phyloP scores from a whole-genome alignment of 257 asterid genomes.

The Penstemon barbatus region DNA sequence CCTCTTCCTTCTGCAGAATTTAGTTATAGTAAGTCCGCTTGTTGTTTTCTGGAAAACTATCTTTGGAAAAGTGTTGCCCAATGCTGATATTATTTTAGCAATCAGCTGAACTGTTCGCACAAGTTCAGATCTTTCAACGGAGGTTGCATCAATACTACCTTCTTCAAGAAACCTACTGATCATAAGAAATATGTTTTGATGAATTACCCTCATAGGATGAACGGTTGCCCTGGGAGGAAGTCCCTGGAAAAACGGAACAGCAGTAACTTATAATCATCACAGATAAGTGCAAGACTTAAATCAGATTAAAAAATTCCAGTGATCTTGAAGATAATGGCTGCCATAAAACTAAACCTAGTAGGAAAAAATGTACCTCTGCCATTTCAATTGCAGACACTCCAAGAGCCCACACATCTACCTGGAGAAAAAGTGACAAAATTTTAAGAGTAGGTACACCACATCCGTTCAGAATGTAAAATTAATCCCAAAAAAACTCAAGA shows the following conservation, averaged over 20 bases:
- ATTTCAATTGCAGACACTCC: constrained; percentile 99
- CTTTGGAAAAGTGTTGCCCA: not conserved
- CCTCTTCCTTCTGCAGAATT: not conserved
- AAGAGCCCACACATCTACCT: constrained; percentile 99
- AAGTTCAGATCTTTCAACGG: constrained; percentile 18
- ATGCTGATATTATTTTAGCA: not conserved
- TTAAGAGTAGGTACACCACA: constrained; percentile 7
- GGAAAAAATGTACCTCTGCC: constrained; percentile 78
- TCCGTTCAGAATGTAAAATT: constrained; percentile 13
- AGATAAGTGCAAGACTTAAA: constrained; percentile 13
- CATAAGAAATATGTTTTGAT: constrained; percentile 20
- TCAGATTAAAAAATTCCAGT: constrained; percentile 13
- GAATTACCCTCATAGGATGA: constrained; percentile 97
- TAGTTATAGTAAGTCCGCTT: not conserved
- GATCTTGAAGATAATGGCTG: constrained; percentile 25
- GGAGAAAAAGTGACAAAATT: constrained; percentile 27
- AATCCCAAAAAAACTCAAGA: constrained; percentile 17
- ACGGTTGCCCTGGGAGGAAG: constrained; percentile 97
- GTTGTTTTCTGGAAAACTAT: constrained; percentile 16
- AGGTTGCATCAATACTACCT: constrained; percentile 18
- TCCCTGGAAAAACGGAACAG: constrained; percentile 57
- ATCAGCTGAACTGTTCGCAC: constrained; percentile 20
- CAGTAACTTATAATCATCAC: constrained; percentile 29
- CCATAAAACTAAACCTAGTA: constrained; percentile 6
- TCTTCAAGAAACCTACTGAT: not conserved